Conservation (phyloP, 2,329 filamentous ascomycete species). For the Berkeleyomyces rouxiae region DNA sequence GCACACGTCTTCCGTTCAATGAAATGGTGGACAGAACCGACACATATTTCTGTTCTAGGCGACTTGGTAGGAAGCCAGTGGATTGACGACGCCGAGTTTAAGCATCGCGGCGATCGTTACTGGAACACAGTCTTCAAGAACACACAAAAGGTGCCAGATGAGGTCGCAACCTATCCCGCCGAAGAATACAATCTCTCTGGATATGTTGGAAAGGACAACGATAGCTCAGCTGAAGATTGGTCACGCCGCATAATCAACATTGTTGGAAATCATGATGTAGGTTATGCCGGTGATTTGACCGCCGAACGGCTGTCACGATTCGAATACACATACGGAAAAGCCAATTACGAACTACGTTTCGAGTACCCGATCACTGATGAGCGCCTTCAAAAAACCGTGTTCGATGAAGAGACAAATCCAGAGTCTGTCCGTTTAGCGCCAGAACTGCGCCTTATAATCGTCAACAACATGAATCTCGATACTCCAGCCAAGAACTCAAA, state of each 20-base stretch:
- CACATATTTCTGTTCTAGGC: slow-evolving; percentile 75
- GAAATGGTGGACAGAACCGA: slow-evolving; percentile 69
- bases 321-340: slow-evolving; percentile 66
- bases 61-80: slow-evolving; percentile 91
- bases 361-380: slow-evolving; percentile 34
- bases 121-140: slow-evolving; percentile 69
- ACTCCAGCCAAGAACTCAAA: slow-evolving; percentile 51
- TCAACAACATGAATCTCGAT: slow-evolving; percentile 92
- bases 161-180: slow-evolving; percentile 32
- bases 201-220: slow-evolving; percentile 25
- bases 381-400: slow-evolving; percentile 25
- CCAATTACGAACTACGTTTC: slow-evolving; percentile 79
- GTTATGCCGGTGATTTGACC: slow-evolving; percentile 84
- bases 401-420: slow-evolving; percentile 27
- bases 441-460: slow-evolving; percentile 63
- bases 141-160: slow-evolving; percentile 44
- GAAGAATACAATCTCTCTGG: slow-evolving; percentile 34
- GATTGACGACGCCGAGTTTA: slow-evolving; percentile 77
- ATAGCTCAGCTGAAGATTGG: slow-evolving; percentile 36
- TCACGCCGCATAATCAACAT: slow-evolving; percentile 68
- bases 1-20: slow-evolving; percentile 79
- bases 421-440: slow-evolving; percentile 36
- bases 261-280: slow-evolving; percentile 89
- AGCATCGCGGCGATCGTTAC: slow-evolving; percentile 51
- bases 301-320: slow-evolving; percentile 62